These are phyloP conservation scores for Elongisporangium senticosum DNA, from an alignment of 352 stramenopile genomes.

Conservation along the genomic window DNA sequence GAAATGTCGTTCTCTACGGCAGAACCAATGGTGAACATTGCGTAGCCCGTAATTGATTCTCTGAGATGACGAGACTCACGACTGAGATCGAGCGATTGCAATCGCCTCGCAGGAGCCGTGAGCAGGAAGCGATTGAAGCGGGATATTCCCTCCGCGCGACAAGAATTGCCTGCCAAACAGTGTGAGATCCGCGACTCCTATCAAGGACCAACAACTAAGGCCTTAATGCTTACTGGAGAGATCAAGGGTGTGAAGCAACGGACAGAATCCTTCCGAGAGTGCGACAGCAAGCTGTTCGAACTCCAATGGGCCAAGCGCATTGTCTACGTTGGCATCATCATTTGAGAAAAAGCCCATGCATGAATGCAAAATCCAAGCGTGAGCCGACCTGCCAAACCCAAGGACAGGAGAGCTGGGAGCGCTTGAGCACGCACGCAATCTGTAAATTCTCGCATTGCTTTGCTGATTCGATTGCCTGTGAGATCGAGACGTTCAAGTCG, in stretches of 20 bases:
- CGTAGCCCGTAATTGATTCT: not conserved
- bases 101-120: conserved; percentile 16
- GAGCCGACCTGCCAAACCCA: conserved; percentile 20
- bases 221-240: conserved; percentile 22
- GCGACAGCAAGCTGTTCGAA: conserved; percentile 23
- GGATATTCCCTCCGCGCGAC: conserved; percentile 30
- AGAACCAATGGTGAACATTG: not conserved
- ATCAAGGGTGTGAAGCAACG: conserved; percentile 24
- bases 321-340: conserved; percentile 17
- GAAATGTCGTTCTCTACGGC: conserved; percentile 47
- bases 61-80: conserved; percentile 17
- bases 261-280: conserved; percentile 17
- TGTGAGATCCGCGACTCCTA: not conserved
- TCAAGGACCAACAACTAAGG: not conserved
- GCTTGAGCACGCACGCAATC: conserved; percentile 9
- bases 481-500: conserved; percentile 23
- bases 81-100: conserved; percentile 46
- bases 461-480: conserved; percentile 21
- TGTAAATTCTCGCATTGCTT: conserved; percentile 22
- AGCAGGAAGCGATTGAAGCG: conserved; percentile 36
- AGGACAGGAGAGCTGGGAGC: conserved; percentile 13
- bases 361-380: not conserved
- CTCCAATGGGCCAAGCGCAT: conserved; percentile 25
- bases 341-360: not conserved
- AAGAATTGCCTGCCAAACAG: conserved; percentile 28